phyloP scores from a whole-genome alignment of 148 eudicot genomes.

The Polygonum aviculare region DNA sequence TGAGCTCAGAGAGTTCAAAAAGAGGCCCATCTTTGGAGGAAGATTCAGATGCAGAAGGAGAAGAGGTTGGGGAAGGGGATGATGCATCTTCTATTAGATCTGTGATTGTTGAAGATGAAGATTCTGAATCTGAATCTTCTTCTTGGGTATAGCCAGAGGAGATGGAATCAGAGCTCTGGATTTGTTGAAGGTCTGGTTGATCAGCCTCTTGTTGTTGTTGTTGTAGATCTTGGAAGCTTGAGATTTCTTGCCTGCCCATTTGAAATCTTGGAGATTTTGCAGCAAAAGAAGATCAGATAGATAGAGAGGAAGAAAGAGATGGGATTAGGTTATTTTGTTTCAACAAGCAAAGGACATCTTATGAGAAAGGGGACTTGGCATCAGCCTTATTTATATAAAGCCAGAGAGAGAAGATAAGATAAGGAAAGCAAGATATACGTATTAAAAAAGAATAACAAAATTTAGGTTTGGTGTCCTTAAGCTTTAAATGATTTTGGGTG shows the following conservation, averaged over 20 bases:
- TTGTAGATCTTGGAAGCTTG: background rate
- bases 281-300: background rate
- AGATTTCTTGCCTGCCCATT: background rate
- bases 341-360: background rate
- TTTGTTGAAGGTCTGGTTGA: background rate
- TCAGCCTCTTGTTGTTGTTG: background rate
- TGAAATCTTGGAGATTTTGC: background rate
- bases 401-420: background rate
- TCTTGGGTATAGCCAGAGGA: background rate
- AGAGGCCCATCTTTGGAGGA: slow-evolving; percentile 10
- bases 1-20: slow-evolving; percentile 3
- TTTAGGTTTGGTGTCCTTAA: no score
- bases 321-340: background rate
- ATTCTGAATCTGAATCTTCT: background rate
- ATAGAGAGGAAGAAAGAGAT: background rate
- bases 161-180: background rate
- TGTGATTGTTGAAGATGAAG: slow-evolving; percentile 11
- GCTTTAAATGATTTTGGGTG: no score
- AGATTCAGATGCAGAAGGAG: background rate
- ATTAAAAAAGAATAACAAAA: no score
- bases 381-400: background rate
- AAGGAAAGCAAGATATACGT: background rate
- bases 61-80: background rate
- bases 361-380: background rate
- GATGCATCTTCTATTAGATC: slow-evolving; percentile 9